Percentiles rank a stretch among this genome's conserved stretches.
phyloP scores from a whole-genome alignment of 345 rosid genomes.

The Hibiscus tridactylites region DNA sequence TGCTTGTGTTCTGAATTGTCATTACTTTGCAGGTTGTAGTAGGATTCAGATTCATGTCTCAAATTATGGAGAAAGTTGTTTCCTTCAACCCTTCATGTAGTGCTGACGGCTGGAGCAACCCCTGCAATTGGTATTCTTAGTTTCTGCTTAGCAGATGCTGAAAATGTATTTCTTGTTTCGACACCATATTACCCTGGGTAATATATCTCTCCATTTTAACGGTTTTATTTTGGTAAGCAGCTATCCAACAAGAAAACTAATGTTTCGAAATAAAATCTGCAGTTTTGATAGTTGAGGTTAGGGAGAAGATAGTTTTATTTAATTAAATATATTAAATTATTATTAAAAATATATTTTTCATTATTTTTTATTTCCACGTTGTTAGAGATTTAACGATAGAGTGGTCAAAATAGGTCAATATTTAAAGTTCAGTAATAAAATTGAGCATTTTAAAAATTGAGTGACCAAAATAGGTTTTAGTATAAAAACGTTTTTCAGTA shows the following conservation, averaged over 20 bases:
- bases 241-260: slow-evolving; percentile 11
- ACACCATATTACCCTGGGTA: slow-evolving; percentile 83
- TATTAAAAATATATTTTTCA: too few species aligned
- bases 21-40: slow-evolving; percentile 13
- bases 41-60: slow-evolving; percentile 71
- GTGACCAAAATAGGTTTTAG: too few species aligned
- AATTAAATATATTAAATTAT: too few species aligned
- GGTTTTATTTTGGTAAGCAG: not conserved
- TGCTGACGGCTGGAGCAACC: slow-evolving; percentile 60
- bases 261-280: not conserved
- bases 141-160: slow-evolving; percentile 86
- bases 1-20: too few species aligned
- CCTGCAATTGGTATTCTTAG: slow-evolving; percentile 76
- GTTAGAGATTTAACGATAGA: too few species aligned
- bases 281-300: too few species aligned
- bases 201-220: not conserved
- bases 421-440: too few species aligned
- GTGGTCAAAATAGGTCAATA: too few species aligned
- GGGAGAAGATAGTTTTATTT: too few species aligned
- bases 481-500: too few species aligned
- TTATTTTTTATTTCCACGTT: too few species aligned
- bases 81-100: slow-evolving; percentile 59
- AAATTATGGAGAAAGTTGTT: slow-evolving; percentile 36
- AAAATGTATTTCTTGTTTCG: slow-evolving; percentile 92
- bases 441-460: too few species aligned